phyloP scores from a whole-genome alignment of 2,329 filamentous ascomycete genomes.

The Colletotrichum tropicicola region DNA sequence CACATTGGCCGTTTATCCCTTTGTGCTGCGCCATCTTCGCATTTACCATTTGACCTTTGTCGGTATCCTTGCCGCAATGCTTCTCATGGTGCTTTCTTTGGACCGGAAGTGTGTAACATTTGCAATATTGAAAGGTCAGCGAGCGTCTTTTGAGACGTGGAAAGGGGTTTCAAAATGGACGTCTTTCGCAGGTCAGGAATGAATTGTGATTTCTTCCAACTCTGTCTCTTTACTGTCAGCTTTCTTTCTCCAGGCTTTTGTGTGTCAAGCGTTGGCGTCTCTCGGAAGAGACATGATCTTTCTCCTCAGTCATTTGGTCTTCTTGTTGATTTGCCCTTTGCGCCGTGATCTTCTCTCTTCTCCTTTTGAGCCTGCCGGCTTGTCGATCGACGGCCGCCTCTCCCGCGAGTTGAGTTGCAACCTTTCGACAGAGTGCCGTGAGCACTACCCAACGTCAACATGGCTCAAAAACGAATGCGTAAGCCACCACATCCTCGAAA shows the following conservation, averaged over 20 bases:
- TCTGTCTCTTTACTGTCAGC: neutral
- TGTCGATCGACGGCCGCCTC: neutral
- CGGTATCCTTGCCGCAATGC: neutral
- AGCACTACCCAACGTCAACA: neutral
- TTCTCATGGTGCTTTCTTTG: neutral
- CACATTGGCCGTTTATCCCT: slow-evolving; percentile 9
- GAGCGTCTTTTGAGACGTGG: neutral
- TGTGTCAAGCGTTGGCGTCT: neutral
- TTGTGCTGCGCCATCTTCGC: neutral
- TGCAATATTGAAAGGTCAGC: neutral
- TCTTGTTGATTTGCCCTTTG: neutral
- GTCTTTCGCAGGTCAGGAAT: slow-evolving; percentile 15
- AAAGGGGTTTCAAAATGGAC: slow-evolving; percentile 9
- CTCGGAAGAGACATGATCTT: neutral
- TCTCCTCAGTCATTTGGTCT: neutral
- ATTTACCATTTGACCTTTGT: slow-evolving; percentile 15
- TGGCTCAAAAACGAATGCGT: slow-evolving; percentile 27
- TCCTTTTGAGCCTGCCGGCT: neutral
- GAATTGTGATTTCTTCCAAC: neutral
- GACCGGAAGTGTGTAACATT: neutral
- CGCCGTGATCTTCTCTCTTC: neutral
- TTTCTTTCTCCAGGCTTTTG: neutral
- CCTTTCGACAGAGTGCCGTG: neutral
- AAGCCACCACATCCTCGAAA: neutral
- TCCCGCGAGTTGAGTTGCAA: neutral